Percentiles rank a stretch among this genome's conserved stretches.
Conservation (phyloP, 1,284 basidiomycete genomes). For the Melampsora occidentalis region DNA sequence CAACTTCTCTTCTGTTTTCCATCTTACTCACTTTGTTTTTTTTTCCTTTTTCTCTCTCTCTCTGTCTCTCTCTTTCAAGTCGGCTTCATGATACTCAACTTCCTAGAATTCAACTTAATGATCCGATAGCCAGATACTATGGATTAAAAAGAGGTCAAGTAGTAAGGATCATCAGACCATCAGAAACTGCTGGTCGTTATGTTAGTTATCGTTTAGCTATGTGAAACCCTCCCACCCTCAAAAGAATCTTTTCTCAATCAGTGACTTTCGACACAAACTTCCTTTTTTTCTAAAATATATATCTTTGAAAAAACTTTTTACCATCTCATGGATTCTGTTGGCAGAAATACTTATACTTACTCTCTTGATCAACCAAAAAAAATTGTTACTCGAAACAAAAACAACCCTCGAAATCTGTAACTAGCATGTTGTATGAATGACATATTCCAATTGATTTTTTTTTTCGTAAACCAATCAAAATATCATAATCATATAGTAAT, state of each 20-base stretch:
- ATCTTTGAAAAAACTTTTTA: no score
- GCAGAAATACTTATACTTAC: no score
- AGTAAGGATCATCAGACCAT: constrained; percentile 94
- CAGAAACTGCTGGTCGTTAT: constrained; percentile 93
- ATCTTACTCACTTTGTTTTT: constrained; percentile 8
- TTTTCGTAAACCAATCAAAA: no score
- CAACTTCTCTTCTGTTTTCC: constrained; percentile 35
- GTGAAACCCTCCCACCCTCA: background rate
- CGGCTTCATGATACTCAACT: constrained; percentile 97
- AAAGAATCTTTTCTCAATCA: background rate
- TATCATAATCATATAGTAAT: no score
- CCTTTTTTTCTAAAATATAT: background rate
- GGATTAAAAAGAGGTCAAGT: constrained; percentile 92
- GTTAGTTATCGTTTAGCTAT: constrained; percentile 74
- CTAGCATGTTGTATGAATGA: background rate
- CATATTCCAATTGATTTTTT: background rate
- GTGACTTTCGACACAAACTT: background rate
- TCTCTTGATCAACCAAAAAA: no score
- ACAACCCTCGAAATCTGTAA: background rate
- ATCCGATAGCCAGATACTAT: constrained; percentile 97
- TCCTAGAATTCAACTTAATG: constrained; percentile 89
- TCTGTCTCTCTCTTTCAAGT: constrained; percentile 59
- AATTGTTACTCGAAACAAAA: background rate
- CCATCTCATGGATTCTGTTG: no score
- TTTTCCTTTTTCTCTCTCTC: no score